Conservation (phyloP, 116 monocot species). For the Phalaenopsis hybrid region DNA sequence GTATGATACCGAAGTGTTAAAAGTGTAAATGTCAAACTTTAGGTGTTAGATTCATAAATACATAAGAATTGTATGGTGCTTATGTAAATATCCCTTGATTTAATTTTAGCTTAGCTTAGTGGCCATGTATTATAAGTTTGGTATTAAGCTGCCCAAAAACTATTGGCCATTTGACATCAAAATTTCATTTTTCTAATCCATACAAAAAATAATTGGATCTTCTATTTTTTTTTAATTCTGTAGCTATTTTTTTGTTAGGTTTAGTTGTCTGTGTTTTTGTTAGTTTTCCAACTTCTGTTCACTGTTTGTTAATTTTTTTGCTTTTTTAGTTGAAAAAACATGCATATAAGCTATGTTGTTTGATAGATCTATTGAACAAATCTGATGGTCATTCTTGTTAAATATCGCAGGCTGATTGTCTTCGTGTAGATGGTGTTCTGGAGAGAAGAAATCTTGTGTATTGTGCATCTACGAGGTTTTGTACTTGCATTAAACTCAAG, state of each 20-base stretch:
- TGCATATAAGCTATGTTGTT: background rate
- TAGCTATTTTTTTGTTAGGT: background rate
- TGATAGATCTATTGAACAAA: background rate
- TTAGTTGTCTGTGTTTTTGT: background rate
- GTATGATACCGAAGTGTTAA: too few relatives aligned
- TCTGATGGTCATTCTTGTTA: conserved; percentile 9
- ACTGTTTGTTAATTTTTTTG: background rate
- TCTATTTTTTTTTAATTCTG: background rate
- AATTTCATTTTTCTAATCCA: background rate
- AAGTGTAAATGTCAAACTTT: too few relatives aligned
- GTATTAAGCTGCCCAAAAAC: background rate
- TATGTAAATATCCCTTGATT: background rate
- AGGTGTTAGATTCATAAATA: too few relatives aligned
- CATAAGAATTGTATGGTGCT: too few relatives aligned
- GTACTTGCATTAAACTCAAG: too few relatives aligned
- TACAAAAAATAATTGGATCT: background rate
- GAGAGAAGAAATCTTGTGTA: conserved; percentile 98
- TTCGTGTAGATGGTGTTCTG: conserved; percentile 86
- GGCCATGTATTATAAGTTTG: background rate
- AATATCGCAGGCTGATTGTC: conserved; percentile 79
- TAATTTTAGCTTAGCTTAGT: background rate
- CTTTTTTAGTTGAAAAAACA: background rate
- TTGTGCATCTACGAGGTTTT: conserved; percentile 98
- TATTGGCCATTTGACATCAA: background rate
- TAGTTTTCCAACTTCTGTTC: background rate